These are phyloP conservation scores for Aspergillus persii DNA, from an alignment of 2,329 filamentous ascomycete species.

Conservation along the genomic window DNA sequence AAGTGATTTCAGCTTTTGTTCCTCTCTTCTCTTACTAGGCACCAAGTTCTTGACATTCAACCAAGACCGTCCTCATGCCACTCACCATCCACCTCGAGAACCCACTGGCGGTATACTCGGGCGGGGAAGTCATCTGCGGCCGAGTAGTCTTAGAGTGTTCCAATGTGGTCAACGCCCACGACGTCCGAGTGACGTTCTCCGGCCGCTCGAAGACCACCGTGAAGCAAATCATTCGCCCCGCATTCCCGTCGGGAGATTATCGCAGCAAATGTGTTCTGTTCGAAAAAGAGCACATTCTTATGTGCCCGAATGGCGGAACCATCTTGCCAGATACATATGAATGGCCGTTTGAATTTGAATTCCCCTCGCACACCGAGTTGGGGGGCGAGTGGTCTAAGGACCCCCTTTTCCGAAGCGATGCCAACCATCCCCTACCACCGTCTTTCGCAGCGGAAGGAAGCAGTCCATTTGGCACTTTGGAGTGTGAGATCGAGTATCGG, in stretches of 20 bases:
- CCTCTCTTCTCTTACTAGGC: not conserved
- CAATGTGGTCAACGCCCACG: conserved; percentile 5
- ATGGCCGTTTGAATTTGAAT: conserved; percentile 13
- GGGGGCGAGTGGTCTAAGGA: conserved; percentile 6
- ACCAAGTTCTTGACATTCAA: not conserved
- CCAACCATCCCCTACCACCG: conserved; percentile 11
- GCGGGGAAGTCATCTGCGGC: conserved; percentile 7
- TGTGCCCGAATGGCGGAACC: not conserved
- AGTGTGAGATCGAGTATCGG: conserved; percentile 10
- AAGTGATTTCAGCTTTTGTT: not conserved
- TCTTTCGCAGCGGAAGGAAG: conserved; percentile 5
- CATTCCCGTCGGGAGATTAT: conserved; percentile 10
- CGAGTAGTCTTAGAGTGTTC: conserved; percentile 7
- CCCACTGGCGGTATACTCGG: conserved; percentile 6
- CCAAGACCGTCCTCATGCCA: conserved; percentile 7
- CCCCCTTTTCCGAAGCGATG: conserved; percentile 11
- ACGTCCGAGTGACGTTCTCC: conserved; percentile 12
- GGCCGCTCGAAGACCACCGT: conserved; percentile 15
- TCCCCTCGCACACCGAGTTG: conserved; percentile 5
- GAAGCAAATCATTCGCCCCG: conserved; percentile 15
- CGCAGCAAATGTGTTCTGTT: conserved; percentile 17
- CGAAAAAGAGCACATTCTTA: conserved; percentile 11
- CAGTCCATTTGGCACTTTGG: conserved; percentile 6
- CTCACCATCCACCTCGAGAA: conserved; percentile 10
- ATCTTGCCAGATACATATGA: conserved; percentile 8